A percentile compares a stretch with the other conserved stretches of the same genome.
Evolutionary conservation across 2,329 filamentous ascomycete genomes (phyloP).

Genomic region (Coleophoma eucalyptorum): DNA sequence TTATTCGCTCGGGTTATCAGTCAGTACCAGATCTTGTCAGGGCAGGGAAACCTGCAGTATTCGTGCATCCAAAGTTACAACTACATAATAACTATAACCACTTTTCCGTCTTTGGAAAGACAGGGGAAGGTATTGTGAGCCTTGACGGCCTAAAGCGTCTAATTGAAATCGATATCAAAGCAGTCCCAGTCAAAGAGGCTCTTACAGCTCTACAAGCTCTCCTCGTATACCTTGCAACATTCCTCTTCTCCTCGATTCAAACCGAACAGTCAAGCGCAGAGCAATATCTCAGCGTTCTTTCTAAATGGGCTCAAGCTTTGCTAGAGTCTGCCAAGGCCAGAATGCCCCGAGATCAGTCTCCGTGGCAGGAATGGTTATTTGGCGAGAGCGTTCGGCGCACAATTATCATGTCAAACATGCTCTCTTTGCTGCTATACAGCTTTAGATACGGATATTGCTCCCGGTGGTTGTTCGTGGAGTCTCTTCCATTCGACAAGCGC

Average conservation of each 20-base stretch:
- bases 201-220: slow-evolving; percentile 6
- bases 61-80: slow-evolving; percentile 5
- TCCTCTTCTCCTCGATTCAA: slow-evolving; percentile 1
- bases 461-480: slow-evolving; percentile 9
- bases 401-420: slow-evolving; percentile 7
- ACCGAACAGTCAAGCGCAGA: slow-evolving; percentile 1
- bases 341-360: slow-evolving; percentile 5
- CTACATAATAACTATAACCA: not conserved
- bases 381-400: slow-evolving; percentile 9
- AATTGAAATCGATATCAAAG: slow-evolving; percentile 4
- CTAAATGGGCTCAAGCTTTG: slow-evolving; percentile 8
- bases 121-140: not conserved
- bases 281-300: slow-evolving; percentile 2
- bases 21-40: slow-evolving; percentile 2
- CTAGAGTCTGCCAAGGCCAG: slow-evolving; percentile 2
- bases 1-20: slow-evolving; percentile 3
- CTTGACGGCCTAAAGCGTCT: slow-evolving; percentile 1
- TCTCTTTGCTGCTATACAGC: slow-evolving; percentile 1
- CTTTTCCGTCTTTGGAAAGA: not conserved
- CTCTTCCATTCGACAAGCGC: slow-evolving; percentile 8
- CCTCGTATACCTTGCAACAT: slow-evolving; percentile 5
- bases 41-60: slow-evolving; percentile 1
- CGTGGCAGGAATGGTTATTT: slow-evolving; percentile 9
- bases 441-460: slow-evolving; percentile 9
- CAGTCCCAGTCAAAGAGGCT: slow-evolving; percentile 3